Evolutionary conservation across 805 yeast genomes (phyloP).

Genomic region (Metschnikowia baotianmanensis): DNA sequence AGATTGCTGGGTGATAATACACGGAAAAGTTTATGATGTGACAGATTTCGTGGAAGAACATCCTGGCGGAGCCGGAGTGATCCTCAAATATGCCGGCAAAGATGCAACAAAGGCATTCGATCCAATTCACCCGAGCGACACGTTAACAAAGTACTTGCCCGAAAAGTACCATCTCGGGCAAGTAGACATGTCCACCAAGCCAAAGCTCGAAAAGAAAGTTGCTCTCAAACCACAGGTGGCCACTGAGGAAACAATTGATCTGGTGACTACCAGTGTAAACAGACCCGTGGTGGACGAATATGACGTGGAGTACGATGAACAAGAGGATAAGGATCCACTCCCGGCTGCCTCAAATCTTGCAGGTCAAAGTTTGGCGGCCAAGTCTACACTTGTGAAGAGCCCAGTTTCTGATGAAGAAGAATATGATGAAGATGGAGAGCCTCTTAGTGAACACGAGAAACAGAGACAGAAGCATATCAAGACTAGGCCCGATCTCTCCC

Average conservation of each 20-base stretch:
- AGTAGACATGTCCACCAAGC: slow-evolving; percentile 25
- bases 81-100: slow-evolving; percentile 49
- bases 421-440: slow-evolving; percentile 24
- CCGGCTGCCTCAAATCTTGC: background rate
- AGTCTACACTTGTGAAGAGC: background rate
- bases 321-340: slow-evolving; percentile 30
- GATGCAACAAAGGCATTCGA: slow-evolving; percentile 78
- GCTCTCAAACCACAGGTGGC: background rate
- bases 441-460: slow-evolving; percentile 15
- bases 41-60: slow-evolving; percentile 58
- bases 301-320: slow-evolving; percentile 33
- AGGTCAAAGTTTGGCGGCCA: too few species aligned
- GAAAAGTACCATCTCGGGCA: slow-evolving; percentile 36
- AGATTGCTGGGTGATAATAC: slow-evolving; percentile 84
- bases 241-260: background rate
- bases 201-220: background rate
- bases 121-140: slow-evolving; percentile 90
- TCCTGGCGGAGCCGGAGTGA: slow-evolving; percentile 60
- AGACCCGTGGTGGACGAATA: slow-evolving; percentile 16
- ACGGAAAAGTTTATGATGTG: slow-evolving; percentile 76
- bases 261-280: background rate
- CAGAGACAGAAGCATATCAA: slow-evolving; percentile 14
- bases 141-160: slow-evolving; percentile 61
- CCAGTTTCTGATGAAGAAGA: slow-evolving; percentile 15
- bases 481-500: slow-evolving; percentile 65